A percentile compares a stretch with the other conserved stretches of the same genome.
Conservation (phyloP, 495 filamentous ascomycete genomes). For the Penicillium dipodomyicola region DNA sequence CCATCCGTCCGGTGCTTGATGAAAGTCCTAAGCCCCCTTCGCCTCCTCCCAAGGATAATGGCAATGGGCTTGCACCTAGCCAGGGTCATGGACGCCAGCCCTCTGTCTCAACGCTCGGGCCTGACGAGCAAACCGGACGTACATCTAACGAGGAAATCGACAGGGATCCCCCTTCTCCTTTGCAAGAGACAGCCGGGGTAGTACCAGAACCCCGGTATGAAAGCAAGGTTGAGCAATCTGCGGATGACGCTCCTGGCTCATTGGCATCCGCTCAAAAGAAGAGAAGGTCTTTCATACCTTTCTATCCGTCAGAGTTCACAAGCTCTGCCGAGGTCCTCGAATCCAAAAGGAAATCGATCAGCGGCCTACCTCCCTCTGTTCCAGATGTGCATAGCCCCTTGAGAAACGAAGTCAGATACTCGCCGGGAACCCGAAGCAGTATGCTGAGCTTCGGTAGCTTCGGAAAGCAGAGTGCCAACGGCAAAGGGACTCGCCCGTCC, state of each 20-base stretch:
- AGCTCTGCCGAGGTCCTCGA: constrained; percentile 25
- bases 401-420: constrained; percentile 31
- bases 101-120: constrained; percentile 27
- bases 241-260: constrained; percentile 6
- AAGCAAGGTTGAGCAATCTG: not conserved
- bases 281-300: not conserved
- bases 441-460: constrained; percentile 32
- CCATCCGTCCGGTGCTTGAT: constrained; percentile 22
- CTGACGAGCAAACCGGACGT: constrained; percentile 5
- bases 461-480: constrained; percentile 20
- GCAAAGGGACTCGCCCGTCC: constrained; percentile 24
- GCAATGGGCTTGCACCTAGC: not conserved
- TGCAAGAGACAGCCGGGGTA: not conserved
- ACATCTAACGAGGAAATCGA: not conserved
- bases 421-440: constrained; percentile 27
- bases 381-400: constrained; percentile 29
- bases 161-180: constrained; percentile 7
- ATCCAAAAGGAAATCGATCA: constrained; percentile 25
- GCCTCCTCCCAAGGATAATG: constrained; percentile 2
- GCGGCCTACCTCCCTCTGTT: constrained; percentile 20
- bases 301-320: constrained; percentile 2
- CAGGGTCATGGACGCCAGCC: constrained; percentile 12
- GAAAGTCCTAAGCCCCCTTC: constrained; percentile 11
- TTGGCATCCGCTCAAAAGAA: constrained; percentile 8
- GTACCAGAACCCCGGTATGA: not conserved